phyloP scores from a whole-genome alignment of 805 yeast species.

The Candida awuae region DNA sequence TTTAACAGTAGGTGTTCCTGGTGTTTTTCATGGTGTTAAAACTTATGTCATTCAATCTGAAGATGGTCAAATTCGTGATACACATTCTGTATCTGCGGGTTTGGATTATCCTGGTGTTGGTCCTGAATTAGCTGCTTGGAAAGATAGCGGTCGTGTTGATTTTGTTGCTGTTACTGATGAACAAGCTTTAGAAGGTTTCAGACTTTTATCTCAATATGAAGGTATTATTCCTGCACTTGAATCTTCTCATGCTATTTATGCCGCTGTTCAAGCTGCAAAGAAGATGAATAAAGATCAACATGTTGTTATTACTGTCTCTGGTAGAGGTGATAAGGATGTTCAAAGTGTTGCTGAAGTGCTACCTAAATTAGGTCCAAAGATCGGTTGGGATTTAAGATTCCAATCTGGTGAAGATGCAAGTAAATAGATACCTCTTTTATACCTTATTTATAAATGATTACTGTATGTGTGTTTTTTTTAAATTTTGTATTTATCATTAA shows the following conservation, averaged over 20 bases:
- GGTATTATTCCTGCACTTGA: conserved; percentile 99
- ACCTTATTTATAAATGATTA: too few species aligned
- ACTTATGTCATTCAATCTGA: conserved; percentile 84
- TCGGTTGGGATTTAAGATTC: conserved; percentile 95
- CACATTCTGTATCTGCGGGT: conserved; percentile 98
- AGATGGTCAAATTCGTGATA: conserved; percentile 96
- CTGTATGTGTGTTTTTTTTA: too few species aligned
- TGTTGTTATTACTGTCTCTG: conserved; percentile 83
- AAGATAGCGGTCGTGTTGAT: conserved; percentile 83
- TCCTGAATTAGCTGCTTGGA: conserved; percentile 95
- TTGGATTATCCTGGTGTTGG: conserved; percentile 99
- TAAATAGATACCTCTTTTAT: conserved; percentile 12
- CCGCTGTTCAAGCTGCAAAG: conserved; percentile 84
- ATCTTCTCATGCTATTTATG: conserved; percentile 92
- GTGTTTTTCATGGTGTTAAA: conserved; percentile 97
- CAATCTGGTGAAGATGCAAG: conserved; percentile 35
- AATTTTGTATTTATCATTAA: too few species aligned
- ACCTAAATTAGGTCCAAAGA: conserved; percentile 82
- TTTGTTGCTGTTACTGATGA: conserved; percentile 92
- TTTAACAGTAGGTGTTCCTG: conserved; percentile 87
- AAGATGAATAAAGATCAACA: conserved; percentile 71
- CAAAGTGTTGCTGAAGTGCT: conserved; percentile 93
- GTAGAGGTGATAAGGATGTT: conserved; percentile 99
- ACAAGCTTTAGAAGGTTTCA: conserved; percentile 90
- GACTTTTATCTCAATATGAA: conserved; percentile 79